phyloP scores from a whole-genome alignment of 2,329 filamentous ascomycete genomes.

The Teratosphaeriaceae sp. region DNA sequence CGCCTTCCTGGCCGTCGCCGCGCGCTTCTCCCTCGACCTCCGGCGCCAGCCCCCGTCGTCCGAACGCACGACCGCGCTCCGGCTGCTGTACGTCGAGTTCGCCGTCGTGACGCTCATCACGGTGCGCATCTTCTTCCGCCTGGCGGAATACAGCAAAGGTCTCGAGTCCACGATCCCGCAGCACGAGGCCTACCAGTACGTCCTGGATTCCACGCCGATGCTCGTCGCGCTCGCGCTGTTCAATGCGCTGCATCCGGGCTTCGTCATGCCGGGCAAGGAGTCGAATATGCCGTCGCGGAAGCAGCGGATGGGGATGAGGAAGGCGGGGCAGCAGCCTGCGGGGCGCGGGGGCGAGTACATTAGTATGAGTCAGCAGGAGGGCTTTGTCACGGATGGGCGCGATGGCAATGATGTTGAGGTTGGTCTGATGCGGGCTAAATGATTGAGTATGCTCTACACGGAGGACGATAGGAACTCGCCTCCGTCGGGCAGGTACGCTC shows the following conservation, averaged over 20 bases:
- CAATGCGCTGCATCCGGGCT: constrained; percentile 11
- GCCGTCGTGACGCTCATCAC: constrained; percentile 38
- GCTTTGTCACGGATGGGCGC: too few relatives aligned
- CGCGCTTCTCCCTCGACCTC: constrained; percentile 13
- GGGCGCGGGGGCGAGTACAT: too few relatives aligned
- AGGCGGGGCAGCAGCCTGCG: constrained; percentile 3
- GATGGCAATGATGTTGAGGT: too few relatives aligned
- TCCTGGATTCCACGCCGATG: constrained; percentile 13
- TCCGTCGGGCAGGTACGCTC: too few relatives aligned
- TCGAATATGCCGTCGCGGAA: constrained; percentile 8
- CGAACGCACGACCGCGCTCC: constrained; percentile 8
- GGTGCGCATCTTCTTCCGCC: constrained; percentile 53
- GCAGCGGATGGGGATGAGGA: constrained; percentile 6
- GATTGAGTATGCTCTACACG: too few relatives aligned
- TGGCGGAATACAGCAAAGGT: constrained; percentile 50
- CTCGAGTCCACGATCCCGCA: constrained; percentile 42
- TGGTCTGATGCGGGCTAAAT: too few relatives aligned
- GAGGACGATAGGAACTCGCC: too few relatives aligned
- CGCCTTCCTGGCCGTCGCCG: constrained; percentile 15
- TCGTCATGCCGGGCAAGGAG: constrained; percentile 11
- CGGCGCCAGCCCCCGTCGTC: constrained; percentile 12
- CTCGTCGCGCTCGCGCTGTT: constrained; percentile 10
- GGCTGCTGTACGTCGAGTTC: constrained; percentile 36
- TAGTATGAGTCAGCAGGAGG: too few relatives aligned
- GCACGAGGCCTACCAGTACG: constrained; percentile 48